Evolutionary conservation across 2,329 filamentous ascomycete genomes (phyloP).

Genomic region (Metarhizium robertsii): DNA sequence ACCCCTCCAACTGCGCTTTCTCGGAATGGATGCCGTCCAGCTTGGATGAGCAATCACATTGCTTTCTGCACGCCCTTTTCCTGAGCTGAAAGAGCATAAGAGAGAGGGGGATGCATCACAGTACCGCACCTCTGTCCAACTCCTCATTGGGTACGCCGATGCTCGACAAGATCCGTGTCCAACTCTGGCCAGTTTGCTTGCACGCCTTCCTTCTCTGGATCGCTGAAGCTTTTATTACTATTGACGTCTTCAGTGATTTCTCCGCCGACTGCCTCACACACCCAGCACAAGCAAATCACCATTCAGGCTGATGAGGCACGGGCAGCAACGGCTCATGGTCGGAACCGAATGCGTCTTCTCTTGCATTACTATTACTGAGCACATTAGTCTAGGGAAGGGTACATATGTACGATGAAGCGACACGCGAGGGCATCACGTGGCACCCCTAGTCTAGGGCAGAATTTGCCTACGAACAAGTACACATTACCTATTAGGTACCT

Average conservation of each 20-base stretch:
- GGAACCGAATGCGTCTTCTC: neutral
- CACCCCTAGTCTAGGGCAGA: too few species aligned
- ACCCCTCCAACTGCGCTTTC: neutral
- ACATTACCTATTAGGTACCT: too few species aligned
- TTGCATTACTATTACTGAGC: too few species aligned
- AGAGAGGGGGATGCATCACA: neutral
- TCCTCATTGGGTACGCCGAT: neutral
- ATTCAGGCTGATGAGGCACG: neutral
- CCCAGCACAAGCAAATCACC: neutral
- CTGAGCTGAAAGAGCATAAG: neutral
- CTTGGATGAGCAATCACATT: neutral
- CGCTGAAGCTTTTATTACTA: neutral
- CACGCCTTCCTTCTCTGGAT: neutral
- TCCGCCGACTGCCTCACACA: neutral
- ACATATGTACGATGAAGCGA: neutral
- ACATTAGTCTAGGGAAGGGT: too few species aligned
- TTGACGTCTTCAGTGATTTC: neutral
- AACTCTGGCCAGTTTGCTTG: neutral
- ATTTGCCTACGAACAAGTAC: too few species aligned
- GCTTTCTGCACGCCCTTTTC: neutral
- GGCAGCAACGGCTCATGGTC: neutral
- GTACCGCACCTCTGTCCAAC: neutral
- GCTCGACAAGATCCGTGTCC: too few species aligned
- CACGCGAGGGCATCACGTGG: neutral
- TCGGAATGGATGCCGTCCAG: neutral